phyloP scores from a whole-genome alignment of 2,329 filamentous ascomycete genomes.

The Xylaria digitata region DNA sequence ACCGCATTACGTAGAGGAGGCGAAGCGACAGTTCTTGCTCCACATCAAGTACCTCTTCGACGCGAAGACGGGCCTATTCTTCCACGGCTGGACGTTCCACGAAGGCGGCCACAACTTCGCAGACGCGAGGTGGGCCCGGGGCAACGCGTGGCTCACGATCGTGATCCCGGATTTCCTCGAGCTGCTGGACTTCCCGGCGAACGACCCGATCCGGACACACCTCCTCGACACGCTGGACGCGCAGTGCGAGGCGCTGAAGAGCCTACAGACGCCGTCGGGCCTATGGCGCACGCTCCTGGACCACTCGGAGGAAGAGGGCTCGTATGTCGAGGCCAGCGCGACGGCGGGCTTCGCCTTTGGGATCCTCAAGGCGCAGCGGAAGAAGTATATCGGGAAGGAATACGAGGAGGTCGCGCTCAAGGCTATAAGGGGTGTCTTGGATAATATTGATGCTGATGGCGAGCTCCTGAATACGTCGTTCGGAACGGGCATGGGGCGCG shows the following conservation, averaged over 20 bases:
- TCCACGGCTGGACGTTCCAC: slow-evolving; percentile 84
- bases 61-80: slow-evolving; percentile 76
- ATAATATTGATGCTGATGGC: slow-evolving; percentile 72
- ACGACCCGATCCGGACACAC: slow-evolving; percentile 71
- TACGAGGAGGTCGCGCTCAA: slow-evolving; percentile 71
- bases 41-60: slow-evolving; percentile 85
- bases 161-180: slow-evolving; percentile 86
- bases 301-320: slow-evolving; percentile 71
- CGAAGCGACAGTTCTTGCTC: slow-evolving; percentile 79
- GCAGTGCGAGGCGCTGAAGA: slow-evolving; percentile 73
- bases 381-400: slow-evolving; percentile 73
- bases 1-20: slow-evolving; percentile 80
- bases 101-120: slow-evolving; percentile 73
- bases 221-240: slow-evolving; percentile 73
- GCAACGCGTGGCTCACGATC: slow-evolving; percentile 82
- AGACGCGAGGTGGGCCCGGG: slow-evolving; percentile 66
- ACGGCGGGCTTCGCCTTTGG: slow-evolving; percentile 86
- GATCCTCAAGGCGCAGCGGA: slow-evolving; percentile 77
- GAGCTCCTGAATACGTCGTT: slow-evolving; percentile 81
- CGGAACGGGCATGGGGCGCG: slow-evolving; percentile 80
- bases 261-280: slow-evolving; percentile 70
- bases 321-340: slow-evolving; percentile 80
- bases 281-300: slow-evolving; percentile 82
- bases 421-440: slow-evolving; percentile 74
- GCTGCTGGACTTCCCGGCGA: slow-evolving; percentile 69